Percentiles rank a stretch among this genome's conserved stretches.
phyloP scores from a whole-genome alignment of 2,329 filamentous ascomycete genomes.

The Monosporascus sp. region DNA sequence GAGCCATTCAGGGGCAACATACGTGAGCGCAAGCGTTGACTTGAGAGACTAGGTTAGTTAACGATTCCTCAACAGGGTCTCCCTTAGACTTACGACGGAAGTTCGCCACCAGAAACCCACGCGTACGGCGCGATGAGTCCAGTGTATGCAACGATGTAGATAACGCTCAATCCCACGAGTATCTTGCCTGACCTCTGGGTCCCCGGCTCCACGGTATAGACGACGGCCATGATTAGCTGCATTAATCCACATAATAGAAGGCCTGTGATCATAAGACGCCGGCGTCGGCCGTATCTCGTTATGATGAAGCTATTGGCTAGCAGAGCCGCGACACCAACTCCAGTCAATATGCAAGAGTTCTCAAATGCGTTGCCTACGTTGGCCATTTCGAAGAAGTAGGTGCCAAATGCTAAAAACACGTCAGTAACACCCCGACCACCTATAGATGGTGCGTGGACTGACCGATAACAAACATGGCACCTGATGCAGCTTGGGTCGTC shows the following conservation, averaged over 20 bases:
- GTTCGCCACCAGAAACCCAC: conserved; percentile 51
- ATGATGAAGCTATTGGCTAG: conserved; percentile 48
- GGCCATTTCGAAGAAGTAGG: conserved; percentile 57
- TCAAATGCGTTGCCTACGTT: conserved; percentile 49
- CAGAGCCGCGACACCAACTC: conserved; percentile 49
- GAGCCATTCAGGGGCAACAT: background rate
- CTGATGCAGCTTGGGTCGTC: conserved; percentile 46
- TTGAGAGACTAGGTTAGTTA: background rate
- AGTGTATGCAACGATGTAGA: conserved; percentile 52
- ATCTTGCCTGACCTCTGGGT: conserved; percentile 34
- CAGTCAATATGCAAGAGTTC: conserved; percentile 50
- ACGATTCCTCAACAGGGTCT: too few species aligned
- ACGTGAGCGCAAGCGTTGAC: conserved; percentile 36
- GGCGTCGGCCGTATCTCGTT: conserved; percentile 46
- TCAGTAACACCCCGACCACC: background rate
- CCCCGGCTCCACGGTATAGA: conserved; percentile 40
- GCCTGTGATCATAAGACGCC: conserved; percentile 46
- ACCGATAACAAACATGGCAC: conserved; percentile 53
- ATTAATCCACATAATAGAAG: conserved; percentile 46
- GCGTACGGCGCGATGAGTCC: conserved; percentile 49
- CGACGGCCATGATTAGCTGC: conserved; percentile 47
- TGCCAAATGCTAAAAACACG: conserved; percentile 39
- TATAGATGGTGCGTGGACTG: background rate
- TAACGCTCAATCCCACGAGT: conserved; percentile 46
- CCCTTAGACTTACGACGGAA: conserved; percentile 35